These are phyloP conservation scores for Penicillium sp. DNA, from an alignment of 2,329 filamentous ascomycete species.

Conservation along the genomic window DNA sequence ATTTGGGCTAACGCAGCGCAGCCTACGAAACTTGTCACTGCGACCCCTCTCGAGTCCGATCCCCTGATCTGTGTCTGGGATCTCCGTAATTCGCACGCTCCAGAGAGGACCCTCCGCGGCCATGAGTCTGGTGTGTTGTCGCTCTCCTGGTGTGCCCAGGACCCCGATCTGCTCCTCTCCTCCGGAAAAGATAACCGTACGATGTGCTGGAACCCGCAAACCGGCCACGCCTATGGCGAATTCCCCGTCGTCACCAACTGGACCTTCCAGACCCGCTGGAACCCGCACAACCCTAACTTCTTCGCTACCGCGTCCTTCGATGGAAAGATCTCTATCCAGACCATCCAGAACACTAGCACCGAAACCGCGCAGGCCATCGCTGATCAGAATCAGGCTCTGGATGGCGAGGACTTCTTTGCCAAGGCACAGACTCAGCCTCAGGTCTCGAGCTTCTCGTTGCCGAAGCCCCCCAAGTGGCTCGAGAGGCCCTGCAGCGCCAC, in stretches of 20 bases:
- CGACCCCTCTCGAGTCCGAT: constrained; percentile 77
- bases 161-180: constrained; percentile 78
- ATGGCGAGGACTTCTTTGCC: constrained; percentile 93
- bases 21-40: constrained; percentile 84
- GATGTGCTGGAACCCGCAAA: constrained; percentile 91
- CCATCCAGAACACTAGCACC: constrained; percentile 83
- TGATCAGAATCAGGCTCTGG: constrained; percentile 60
- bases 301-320: constrained; percentile 95
- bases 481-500: constrained; percentile 75
- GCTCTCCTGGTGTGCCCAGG: constrained; percentile 88
- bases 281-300: constrained; percentile 82
- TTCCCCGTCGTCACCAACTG: constrained; percentile 98
- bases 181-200: constrained; percentile 95
- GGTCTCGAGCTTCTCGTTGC: constrained; percentile 75
- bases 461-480: constrained; percentile 81
- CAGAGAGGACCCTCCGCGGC: constrained; percentile 74
- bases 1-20: no score
- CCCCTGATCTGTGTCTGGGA: constrained; percentile 91
- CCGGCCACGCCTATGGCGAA: constrained; percentile 76
- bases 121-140: constrained; percentile 91
- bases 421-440: constrained; percentile 87
- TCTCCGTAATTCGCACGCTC: constrained; percentile 87
- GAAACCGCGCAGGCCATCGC: constrained; percentile 54
- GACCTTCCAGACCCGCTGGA: constrained; percentile 93
- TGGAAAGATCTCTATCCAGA: constrained; percentile 88